Evolutionary conservation across 805 yeast species (phyloP).

Genomic region (Candida awuae): DNA sequence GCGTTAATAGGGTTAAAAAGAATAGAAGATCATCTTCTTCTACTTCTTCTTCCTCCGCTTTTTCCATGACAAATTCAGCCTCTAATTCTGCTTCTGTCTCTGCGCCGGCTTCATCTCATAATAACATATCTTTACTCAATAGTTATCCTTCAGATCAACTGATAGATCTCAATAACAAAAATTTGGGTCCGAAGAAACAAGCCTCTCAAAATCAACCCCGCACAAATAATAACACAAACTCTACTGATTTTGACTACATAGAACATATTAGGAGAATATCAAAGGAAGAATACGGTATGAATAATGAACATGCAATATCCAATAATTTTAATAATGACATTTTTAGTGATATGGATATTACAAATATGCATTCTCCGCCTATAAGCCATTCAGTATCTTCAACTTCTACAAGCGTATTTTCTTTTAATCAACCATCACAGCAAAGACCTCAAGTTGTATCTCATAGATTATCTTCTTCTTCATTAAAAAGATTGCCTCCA

Average conservation of each 20-base stretch:
- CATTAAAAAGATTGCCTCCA: conserved; percentile 7
- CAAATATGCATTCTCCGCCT: conserved; percentile 18
- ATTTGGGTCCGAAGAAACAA: neutral
- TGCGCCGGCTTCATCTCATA: neutral
- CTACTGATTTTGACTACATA: conserved; percentile 29
- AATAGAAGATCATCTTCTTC: conserved; percentile 1
- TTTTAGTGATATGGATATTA: conserved; percentile 1
- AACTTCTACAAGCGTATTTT: conserved; percentile 19
- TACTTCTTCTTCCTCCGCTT: neutral
- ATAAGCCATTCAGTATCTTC: conserved; percentile 23
- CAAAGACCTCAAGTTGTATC: too few species aligned
- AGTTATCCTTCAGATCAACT: conserved; percentile 1
- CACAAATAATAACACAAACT: conserved; percentile 15
- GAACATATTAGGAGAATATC: conserved; percentile 32
- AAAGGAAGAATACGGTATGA: conserved; percentile 28
- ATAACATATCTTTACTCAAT: conserved; percentile 2
- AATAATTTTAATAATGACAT: neutral
- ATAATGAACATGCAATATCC: too few species aligned
- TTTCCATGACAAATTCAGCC: neutral
- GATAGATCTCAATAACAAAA: neutral
- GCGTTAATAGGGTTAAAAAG: conserved; percentile 23
- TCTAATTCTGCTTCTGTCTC: too few species aligned
- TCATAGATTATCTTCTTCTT: conserved; percentile 9
- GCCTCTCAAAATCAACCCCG: too few species aligned
- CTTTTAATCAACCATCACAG: conserved; percentile 12